Evolutionary conservation across 2,329 filamentous ascomycete genomes (phyloP).

Genomic region (Teratosphaeriaceae sp.): DNA sequence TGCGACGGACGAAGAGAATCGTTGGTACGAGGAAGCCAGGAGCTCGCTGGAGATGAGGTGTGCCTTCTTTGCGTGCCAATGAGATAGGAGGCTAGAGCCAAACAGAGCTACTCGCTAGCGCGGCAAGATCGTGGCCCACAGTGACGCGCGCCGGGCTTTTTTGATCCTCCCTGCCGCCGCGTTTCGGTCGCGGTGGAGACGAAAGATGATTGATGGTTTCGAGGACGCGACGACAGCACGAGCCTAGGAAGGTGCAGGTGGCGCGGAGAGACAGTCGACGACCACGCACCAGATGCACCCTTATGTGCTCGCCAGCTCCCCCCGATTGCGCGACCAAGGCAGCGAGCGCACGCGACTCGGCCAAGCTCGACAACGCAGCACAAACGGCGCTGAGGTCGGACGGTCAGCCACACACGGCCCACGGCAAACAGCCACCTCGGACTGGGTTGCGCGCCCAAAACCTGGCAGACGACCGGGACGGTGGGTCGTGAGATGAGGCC

Average conservation of each 20-base stretch:
- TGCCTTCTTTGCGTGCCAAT: constrained; percentile 1
- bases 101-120: background rate
- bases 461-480: background rate
- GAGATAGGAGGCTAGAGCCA: background rate
- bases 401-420: background rate
- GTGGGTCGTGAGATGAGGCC: background rate
- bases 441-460: background rate
- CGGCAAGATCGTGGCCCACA: background rate
- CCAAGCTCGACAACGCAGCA: constrained; percentile 3
- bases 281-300: too few species aligned
- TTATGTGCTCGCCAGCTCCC: too few species aligned
- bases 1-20: too few species aligned
- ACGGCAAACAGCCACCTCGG: constrained; percentile 2
- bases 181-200: background rate
- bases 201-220: too few species aligned
- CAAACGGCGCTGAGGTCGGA: constrained; percentile 1
- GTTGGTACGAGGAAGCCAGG: background rate
- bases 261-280: too few species aligned
- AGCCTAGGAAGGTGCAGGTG: too few species aligned
- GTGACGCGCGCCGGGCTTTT: background rate
- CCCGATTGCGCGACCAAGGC: background rate
- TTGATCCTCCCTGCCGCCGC: too few species aligned
- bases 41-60: background rate
- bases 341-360: constrained; percentile 5
- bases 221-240: too few species aligned